These are phyloP conservation scores for Mycena filopes DNA, from an alignment of 768 basidiomycete species.

Conservation along the genomic window DNA sequence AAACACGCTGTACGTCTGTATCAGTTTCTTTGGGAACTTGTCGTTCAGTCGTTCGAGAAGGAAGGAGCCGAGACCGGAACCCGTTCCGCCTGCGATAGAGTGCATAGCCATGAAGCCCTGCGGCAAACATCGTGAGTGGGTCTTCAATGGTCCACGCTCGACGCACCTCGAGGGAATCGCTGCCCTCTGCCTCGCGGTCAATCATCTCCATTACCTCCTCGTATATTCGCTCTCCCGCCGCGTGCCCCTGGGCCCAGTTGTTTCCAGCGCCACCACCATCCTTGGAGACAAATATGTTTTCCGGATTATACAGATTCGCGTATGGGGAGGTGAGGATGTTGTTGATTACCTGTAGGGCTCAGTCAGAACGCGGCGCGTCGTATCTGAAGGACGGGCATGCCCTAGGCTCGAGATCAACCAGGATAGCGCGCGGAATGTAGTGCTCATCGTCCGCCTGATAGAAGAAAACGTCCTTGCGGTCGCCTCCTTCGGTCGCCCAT, in stretches of 20 bases:
- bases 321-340: conserved; percentile 91
- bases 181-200: conserved; percentile 97
- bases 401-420: conserved; percentile 96
- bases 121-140: background rate
- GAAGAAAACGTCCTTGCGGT: conserved; percentile 99
- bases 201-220: conserved; percentile 99
- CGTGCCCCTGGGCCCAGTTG: conserved; percentile 97
- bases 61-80: conserved; percentile 98
- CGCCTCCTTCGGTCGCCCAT: conserved; percentile 94
- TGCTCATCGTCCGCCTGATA: conserved; percentile 99
- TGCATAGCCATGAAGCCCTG: conserved; percentile 99
- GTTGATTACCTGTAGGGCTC: conserved; percentile 88
- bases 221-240: conserved; percentile 89
- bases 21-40: conserved; percentile 98
- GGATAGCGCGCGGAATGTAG: conserved; percentile 96
- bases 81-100: conserved; percentile 98
- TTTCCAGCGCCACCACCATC: conserved; percentile 99
- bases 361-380: conserved; percentile 17
- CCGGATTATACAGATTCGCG: conserved; percentile 94
- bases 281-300: conserved; percentile 96
- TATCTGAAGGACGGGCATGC: conserved; percentile 56
- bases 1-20: conserved; percentile 99
- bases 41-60: conserved; percentile 96
- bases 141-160: background rate
- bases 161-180: conserved; percentile 92